These are phyloP conservation scores for Pythium apleroticum DNA, from an alignment of 352 stramenopile species.

Conservation along the genomic window DNA sequence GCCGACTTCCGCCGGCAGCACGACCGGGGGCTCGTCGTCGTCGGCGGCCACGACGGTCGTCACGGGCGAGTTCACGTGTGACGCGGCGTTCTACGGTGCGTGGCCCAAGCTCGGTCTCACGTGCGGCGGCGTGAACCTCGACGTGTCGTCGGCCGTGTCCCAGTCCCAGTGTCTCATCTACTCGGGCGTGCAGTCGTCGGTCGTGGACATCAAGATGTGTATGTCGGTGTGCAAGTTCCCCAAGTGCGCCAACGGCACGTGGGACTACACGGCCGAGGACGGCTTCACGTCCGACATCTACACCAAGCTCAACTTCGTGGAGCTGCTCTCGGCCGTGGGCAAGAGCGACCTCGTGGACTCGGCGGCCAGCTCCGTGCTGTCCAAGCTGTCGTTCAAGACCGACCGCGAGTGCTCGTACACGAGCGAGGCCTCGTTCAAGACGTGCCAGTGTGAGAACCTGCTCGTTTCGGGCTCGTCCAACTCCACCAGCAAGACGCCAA, in stretches of 20 bases:
- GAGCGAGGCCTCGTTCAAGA: conserved; percentile 50
- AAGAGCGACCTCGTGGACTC: conserved; percentile 36
- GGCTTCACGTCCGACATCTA: conserved; percentile 74
- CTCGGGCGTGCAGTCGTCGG: conserved; percentile 42
- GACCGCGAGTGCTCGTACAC: conserved; percentile 57
- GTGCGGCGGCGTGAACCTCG: conserved; percentile 49
- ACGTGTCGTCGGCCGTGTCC: conserved; percentile 44
- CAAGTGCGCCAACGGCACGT: conserved; percentile 63
- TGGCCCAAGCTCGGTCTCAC: conserved; percentile 68
- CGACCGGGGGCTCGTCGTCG: conserved; percentile 15
- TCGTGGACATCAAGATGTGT: conserved; percentile 66
- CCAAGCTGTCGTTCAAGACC: conserved; percentile 53
- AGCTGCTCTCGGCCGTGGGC: conserved; percentile 50
- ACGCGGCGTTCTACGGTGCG: conserved; percentile 76
- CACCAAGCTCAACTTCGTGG: conserved; percentile 61
- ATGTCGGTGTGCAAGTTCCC: conserved; percentile 84
- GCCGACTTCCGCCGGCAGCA: conserved; percentile 1
- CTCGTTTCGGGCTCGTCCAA: conserved; percentile 13
- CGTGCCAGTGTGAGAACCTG: conserved; percentile 63
- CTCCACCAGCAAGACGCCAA: conserved; percentile 17
- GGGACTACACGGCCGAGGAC: conserved; percentile 71
- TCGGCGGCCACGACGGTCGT: conserved; percentile 14
- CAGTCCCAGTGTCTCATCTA: conserved; percentile 80
- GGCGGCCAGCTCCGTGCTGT: conserved; percentile 32
- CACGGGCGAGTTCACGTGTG: conserved; percentile 65